These are phyloP conservation scores for Neonectria sp. DNA, from an alignment of 2,329 filamentous ascomycete species.

Conservation along the genomic window DNA sequence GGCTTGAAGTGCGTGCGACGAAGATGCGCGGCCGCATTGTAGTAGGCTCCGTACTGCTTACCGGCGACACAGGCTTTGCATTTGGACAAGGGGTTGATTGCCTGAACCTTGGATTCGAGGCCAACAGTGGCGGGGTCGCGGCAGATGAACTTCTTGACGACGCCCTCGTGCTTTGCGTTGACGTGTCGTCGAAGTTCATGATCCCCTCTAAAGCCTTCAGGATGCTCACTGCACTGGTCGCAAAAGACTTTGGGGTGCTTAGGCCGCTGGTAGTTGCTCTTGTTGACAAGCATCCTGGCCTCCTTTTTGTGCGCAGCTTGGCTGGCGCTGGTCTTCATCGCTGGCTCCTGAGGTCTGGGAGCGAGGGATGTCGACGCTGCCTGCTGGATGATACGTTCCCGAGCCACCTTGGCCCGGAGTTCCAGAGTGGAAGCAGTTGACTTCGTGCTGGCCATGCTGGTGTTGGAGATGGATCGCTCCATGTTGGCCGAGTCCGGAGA, in stretches of 20 bases:
- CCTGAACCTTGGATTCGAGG: conserved; percentile 61
- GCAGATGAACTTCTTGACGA: conserved; percentile 72
- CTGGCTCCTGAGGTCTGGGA: conserved; percentile 59
- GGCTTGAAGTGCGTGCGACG: conserved; percentile 89
- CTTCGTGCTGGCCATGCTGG: conserved; percentile 58
- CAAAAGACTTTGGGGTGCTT: conserved; percentile 82
- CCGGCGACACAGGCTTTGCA: conserved; percentile 86
- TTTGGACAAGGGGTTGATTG: conserved; percentile 77
- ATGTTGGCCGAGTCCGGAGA: conserved; percentile 55
- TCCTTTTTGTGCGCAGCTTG: conserved; percentile 51
- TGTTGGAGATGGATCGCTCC: conserved; percentile 65
- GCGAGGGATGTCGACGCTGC: conserved; percentile 57
- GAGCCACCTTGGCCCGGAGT: conserved; percentile 63
- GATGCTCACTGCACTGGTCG: conserved; percentile 77
- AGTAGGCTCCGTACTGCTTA: conserved; percentile 92
- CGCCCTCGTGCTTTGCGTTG: conserved; percentile 73
- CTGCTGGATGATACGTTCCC: conserved; percentile 62
- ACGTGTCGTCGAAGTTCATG: conserved; percentile 83
- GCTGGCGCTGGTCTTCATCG: conserved; percentile 19
- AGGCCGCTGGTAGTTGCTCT: conserved; percentile 69
- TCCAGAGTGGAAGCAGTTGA: conserved; percentile 62
- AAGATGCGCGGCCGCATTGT: conserved; percentile 94
- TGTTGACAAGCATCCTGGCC: conserved; percentile 62
- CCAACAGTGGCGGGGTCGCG: conserved; percentile 64
- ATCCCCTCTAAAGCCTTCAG: conserved; percentile 83